A percentile compares a stretch with the other conserved stretches of the same genome.
Conservation (phyloP, 2,329 filamentous ascomycete genomes). For the Venturia aucupariae region DNA sequence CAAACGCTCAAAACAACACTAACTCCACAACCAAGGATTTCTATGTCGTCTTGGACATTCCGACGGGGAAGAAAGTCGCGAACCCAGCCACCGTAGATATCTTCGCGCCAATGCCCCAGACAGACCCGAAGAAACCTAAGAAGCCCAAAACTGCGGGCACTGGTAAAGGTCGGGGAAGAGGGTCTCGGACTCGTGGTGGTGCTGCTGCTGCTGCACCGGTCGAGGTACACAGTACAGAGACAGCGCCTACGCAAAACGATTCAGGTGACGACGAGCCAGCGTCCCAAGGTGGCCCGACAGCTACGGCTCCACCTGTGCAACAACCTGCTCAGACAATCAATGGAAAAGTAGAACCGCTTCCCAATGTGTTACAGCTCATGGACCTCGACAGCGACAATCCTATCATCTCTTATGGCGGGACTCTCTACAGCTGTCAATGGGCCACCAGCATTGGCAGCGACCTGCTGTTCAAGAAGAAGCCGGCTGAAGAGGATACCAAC, state of each 20-base stretch:
- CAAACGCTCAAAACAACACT: not conserved
- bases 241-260: not conserved
- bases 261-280: constrained; percentile 5
- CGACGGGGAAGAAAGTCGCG: not conserved
- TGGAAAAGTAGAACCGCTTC: constrained; percentile 18
- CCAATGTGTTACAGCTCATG: constrained; percentile 61
- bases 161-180: constrained; percentile 1
- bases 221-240: not conserved
- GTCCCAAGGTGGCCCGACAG: not conserved
- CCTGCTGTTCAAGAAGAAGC: constrained; percentile 51
- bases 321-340: constrained; percentile 14
- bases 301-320: not conserved
- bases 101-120: constrained; percentile 4
- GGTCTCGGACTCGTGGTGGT: not conserved
- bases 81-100: constrained; percentile 7
- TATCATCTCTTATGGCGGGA: constrained; percentile 68
- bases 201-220: not conserved
- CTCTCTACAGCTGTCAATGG: constrained; percentile 75
- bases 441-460: constrained; percentile 76
- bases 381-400: constrained; percentile 70
- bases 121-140: constrained; percentile 8
- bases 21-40: not conserved
- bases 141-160: not conserved
- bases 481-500: constrained; percentile 23
- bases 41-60: constrained; percentile 12